Evolutionary conservation across 1,284 basidiomycete species (phyloP), one percentile per base, ranked within the genome.

Genomic region (Moesziomyces sp.): DNA sequence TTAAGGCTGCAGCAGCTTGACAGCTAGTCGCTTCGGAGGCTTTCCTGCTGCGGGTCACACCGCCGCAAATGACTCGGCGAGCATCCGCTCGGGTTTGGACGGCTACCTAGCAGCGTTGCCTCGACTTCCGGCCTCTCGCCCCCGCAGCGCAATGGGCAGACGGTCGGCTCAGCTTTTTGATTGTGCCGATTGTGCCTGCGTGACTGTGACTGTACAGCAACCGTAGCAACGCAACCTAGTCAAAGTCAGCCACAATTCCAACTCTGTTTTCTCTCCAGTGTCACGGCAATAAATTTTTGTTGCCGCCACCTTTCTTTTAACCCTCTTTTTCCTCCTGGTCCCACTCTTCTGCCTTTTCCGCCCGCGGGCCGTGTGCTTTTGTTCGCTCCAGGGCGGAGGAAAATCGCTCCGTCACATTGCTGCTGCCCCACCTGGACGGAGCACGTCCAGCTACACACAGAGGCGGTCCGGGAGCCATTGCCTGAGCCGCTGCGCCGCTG

Each of bases 171-270:
- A 34, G 10, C 30, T 13, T 10, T 34, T 34, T 34, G 42, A 18
- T 21, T n/a, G n/a, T 19, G 24, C 21, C 14, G 42, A 18, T 21
- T n/a, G n/a, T 19, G 24, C 21, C 14, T 14, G 3, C 23, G 40
- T 43, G 34, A 57, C n/a, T 58, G 58, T 60, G 58, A 60, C 52
- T 53, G 40, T 60, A 60, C 46, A 40, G 38, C 45, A 30, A 60
- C 46, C 35, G 38, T 49, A 30, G 51, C 54, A 56, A 46, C 13
- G 30, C 43, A 58, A 59, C 30, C 50, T 52, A 34, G 30, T 34
- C 30, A 34, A 34, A 34, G 30, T 53, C 13, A 58, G 49, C 35
- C 53, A 55, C 34, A 50, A 45, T 9, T 11, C 19, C 18, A 35
- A 16, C 26, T 35, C 28, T 21, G 21, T 40, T 40, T 24, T 52